These are phyloP conservation scores for Podospora sp. DNA, from an alignment of 495 filamentous ascomycete genomes.

Conservation along the genomic window DNA sequence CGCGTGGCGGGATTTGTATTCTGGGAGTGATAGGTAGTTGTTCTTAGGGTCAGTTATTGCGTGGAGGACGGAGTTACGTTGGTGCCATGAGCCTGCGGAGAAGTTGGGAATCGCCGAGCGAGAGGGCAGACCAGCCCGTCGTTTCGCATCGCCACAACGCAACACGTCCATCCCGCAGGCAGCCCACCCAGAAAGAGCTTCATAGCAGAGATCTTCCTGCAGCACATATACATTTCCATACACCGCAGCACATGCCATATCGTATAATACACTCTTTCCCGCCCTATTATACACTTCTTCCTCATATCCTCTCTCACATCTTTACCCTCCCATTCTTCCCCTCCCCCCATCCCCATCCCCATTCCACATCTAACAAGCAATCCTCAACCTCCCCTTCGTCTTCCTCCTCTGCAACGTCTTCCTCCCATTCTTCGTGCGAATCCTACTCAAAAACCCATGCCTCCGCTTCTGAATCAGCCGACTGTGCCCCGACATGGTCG, in stretches of 20 bases:
- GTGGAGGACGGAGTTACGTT: no score
- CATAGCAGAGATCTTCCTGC: not conserved
- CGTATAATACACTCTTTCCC: not conserved
- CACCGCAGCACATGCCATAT: not conserved
- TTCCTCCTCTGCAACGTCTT: constrained; percentile 43
- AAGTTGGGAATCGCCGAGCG: no score
- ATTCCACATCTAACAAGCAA: constrained; percentile 29
- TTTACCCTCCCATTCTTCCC: not conserved
- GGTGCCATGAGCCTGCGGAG: no score
- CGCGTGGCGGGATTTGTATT: not conserved
- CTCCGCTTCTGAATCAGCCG: constrained; percentile 53
- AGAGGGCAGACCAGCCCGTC: no score
- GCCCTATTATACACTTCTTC: constrained; percentile 1
- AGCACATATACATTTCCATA: not conserved
- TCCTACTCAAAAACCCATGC: constrained; percentile 50
- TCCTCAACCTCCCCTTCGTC: constrained; percentile 43
- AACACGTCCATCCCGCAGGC: no score
- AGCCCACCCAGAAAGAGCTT: not conserved
- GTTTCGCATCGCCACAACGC: no score
- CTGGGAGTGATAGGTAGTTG: no score
- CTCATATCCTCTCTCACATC: no score
- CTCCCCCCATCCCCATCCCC: not conserved
- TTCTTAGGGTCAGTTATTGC: no score
- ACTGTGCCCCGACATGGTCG: constrained; percentile 44
- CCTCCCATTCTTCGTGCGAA: constrained; percentile 41